These are phyloP conservation scores for Colletotrichum destructivum DNA, from an alignment of 2,329 filamentous ascomycete genomes.

Conservation along the genomic window DNA sequence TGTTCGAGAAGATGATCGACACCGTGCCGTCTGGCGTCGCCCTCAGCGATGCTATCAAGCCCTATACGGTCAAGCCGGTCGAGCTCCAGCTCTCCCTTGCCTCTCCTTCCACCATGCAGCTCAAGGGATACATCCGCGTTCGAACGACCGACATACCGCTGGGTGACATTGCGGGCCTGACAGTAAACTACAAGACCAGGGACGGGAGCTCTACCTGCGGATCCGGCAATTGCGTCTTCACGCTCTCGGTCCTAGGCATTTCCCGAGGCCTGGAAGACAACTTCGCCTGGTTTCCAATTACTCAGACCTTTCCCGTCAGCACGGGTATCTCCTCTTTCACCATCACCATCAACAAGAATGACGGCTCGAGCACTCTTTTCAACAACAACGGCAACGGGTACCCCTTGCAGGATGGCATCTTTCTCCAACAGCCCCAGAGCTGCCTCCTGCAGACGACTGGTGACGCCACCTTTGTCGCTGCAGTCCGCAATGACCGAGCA, in stretches of 20 bases:
- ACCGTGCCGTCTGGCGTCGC: constrained; percentile 66
- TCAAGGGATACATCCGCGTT: constrained; percentile 71
- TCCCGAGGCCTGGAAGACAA: constrained; percentile 72
- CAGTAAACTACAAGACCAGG: constrained; percentile 70
- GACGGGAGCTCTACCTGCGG: constrained; percentile 64
- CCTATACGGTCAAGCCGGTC: constrained; percentile 74
- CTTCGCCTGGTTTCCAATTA: constrained; percentile 69
- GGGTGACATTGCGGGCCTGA: constrained; percentile 61
- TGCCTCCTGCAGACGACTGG: constrained; percentile 64
- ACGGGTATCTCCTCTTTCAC: constrained; percentile 75
- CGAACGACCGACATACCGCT: constrained; percentile 64
- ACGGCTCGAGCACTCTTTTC: constrained; percentile 61
- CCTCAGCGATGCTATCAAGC: constrained; percentile 66
- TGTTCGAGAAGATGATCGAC: constrained; percentile 75
- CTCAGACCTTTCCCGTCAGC: constrained; percentile 67
- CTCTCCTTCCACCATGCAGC: constrained; percentile 62
- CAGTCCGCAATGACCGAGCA: constrained; percentile 64
- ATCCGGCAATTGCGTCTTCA: constrained; percentile 59
- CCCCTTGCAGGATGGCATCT: constrained; percentile 67
- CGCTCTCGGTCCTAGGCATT: constrained; percentile 61
- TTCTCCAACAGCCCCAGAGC: constrained; percentile 71
- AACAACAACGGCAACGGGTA: constrained; percentile 73
- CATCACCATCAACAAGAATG: constrained; percentile 63
- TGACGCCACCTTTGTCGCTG: constrained; percentile 61
- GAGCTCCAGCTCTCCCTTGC: constrained; percentile 69